Evolutionary conservation across 163 green algal genomes (phyloP).

Genomic region (Chloromonas sp.): DNA sequence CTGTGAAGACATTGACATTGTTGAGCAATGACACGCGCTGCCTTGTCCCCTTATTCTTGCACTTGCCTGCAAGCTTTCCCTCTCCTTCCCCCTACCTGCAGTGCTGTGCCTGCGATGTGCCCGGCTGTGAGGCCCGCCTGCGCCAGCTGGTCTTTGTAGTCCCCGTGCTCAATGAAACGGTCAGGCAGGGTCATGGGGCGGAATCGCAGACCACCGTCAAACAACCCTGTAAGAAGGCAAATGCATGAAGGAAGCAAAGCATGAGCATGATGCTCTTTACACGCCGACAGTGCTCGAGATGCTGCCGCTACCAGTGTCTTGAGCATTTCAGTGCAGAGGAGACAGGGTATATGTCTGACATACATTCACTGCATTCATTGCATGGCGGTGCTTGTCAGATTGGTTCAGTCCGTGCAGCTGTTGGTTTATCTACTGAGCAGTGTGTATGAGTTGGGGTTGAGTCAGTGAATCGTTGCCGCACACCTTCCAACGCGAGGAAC

Average conservation of each 20-base stretch:
- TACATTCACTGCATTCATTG: too few species aligned
- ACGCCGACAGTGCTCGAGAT: not conserved
- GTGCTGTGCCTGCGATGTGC: constrained; percentile 85
- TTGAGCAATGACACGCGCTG: not conserved
- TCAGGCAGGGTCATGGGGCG: constrained; percentile 94
- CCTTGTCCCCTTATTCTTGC: not conserved
- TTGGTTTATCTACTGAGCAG: too few species aligned
- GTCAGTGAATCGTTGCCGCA: not conserved
- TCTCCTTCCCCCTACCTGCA: constrained; percentile 23
- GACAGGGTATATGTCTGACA: too few species aligned
- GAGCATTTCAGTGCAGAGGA: too few species aligned
- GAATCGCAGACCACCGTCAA: constrained; percentile 93
- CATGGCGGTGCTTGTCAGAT: too few species aligned
- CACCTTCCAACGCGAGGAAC: constrained; percentile 41
- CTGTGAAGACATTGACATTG: not conserved
- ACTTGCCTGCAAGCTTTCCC: not conserved
- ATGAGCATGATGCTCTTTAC: not conserved
- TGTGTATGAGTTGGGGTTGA: too few species aligned
- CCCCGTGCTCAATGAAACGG: constrained; percentile 94
- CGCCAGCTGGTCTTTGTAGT: constrained; percentile 84
- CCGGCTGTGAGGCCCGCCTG: constrained; percentile 80
- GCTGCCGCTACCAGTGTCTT: too few species aligned
- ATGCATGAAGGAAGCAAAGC: not conserved
- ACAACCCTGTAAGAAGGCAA: constrained; percentile 56
- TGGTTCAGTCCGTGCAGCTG: too few species aligned